Percentiles rank a stretch among this genome's conserved stretches.
Conservation (phyloP, 2,329 filamentous ascomycete species). For the Thelonectria olida region DNA sequence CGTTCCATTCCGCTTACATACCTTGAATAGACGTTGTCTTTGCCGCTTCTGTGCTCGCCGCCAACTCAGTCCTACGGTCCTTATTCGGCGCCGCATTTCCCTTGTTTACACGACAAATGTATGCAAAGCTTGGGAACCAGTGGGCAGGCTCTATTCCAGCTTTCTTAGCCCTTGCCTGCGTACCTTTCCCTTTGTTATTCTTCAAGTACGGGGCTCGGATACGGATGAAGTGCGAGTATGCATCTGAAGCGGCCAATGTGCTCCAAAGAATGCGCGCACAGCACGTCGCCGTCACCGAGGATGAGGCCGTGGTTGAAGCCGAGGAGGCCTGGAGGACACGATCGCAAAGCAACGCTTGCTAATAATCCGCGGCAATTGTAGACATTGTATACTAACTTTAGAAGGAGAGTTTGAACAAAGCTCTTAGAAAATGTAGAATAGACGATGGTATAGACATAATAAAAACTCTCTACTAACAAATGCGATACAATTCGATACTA, state of each 20-base stretch:
- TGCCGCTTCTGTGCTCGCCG: constrained; percentile 7
- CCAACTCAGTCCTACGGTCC: constrained; percentile 8
- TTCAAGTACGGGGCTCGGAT: constrained; percentile 1
- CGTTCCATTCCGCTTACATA: neutral
- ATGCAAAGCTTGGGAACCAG: constrained; percentile 4
- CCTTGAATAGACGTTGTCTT: neutral
- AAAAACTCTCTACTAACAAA: neutral
- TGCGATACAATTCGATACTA: too few species aligned
- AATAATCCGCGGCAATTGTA: neutral
- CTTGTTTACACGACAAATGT: constrained; percentile 4
- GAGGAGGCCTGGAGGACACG: neutral
- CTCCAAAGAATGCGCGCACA: neutral
- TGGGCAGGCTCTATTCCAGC: constrained; percentile 16
- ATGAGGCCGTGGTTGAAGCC: neutral
- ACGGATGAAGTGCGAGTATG: constrained; percentile 2
- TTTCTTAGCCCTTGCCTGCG: neutral
- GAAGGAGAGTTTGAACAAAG: too few species aligned
- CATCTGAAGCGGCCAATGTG: neutral
- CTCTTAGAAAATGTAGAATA: too few species aligned
- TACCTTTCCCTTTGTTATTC: constrained; percentile 3
- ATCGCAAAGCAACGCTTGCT: neutral
- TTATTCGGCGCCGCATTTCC: constrained; percentile 14
- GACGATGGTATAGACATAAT: neutral
- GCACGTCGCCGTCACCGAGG: neutral
- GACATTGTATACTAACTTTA: neutral